A percentile compares a stretch with the other conserved stretches of the same genome.
phyloP scores from a whole-genome alignment of 371 early-diverging fungal genomes.

The Synchytrium microbalum region DNA sequence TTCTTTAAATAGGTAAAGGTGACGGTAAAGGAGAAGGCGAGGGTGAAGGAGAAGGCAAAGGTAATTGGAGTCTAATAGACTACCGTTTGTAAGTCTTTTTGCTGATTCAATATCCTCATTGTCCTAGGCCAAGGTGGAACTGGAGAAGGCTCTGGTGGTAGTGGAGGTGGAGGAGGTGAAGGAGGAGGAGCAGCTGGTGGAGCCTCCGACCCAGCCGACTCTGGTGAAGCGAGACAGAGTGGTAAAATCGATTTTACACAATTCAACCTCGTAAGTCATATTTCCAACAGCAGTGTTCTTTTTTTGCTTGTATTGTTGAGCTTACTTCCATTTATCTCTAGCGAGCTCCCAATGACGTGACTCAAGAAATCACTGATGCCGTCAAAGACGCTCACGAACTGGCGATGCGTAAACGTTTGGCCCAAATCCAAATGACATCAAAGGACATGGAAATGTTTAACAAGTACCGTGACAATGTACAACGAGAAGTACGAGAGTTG shows the following conservation, averaged over 20 bases:
- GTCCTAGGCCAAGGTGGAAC: background rate
- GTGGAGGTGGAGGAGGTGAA: constrained; percentile 34
- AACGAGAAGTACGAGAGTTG: constrained; percentile 57
- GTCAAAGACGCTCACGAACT: constrained; percentile 41
- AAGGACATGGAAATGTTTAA: constrained; percentile 48
- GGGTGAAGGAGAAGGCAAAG: background rate
- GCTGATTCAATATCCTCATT: background rate
- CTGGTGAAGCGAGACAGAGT: constrained; percentile 54
- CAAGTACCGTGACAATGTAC: constrained; percentile 22
- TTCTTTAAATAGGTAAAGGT: no score
- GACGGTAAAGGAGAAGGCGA: background rate
- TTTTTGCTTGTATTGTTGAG: no score
- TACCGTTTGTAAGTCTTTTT: constrained; percentile 19
- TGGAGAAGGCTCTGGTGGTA: constrained; percentile 29
- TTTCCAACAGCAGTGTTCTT: background rate
- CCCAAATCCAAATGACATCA: constrained; percentile 62
- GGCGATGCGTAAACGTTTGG: constrained; percentile 26
- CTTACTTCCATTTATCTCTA: constrained; percentile 8
- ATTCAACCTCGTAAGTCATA: constrained; percentile 48
- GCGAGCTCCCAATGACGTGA: constrained; percentile 32
- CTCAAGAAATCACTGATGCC: constrained; percentile 47
- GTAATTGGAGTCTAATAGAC: no score
- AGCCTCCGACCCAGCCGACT: constrained; percentile 27
- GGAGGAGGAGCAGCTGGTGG: constrained; percentile 33
- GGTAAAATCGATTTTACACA: constrained; percentile 57